Evolutionary conservation across 345 rosid species (phyloP).

Genomic region (Syzygium aromaticum): DNA sequence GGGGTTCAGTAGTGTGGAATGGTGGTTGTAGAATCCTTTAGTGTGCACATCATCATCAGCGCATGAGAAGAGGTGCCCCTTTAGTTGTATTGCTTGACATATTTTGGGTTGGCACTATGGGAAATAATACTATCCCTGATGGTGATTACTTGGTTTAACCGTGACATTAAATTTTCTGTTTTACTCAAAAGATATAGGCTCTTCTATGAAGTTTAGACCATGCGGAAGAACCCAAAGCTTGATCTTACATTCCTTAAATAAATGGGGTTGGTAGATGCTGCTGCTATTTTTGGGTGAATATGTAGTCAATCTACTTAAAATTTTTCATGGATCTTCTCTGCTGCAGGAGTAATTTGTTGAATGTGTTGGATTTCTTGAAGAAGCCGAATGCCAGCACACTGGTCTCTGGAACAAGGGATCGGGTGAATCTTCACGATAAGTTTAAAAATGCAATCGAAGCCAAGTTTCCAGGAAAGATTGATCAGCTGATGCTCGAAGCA

Average conservation of each 20-base stretch:
- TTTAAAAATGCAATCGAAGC: slow-evolving; percentile 63
- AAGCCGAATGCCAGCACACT: slow-evolving; percentile 77
- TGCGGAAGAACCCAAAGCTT: neutral
- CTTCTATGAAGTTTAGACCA: neutral
- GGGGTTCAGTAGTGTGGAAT: neutral
- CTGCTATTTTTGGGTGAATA: neutral
- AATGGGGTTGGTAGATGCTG: neutral
- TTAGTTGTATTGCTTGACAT: neutral
- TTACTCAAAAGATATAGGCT: neutral
- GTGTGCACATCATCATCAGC: neutral
- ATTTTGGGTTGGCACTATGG: neutral
- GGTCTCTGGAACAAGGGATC: slow-evolving; percentile 82
- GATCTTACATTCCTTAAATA: neutral
- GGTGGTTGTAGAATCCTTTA: neutral
- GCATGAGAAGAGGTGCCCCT: neutral
- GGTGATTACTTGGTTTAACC: neutral
- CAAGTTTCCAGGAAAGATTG: slow-evolving; percentile 51
- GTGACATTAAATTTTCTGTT: neutral
- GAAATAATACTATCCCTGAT: neutral
- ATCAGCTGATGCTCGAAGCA: slow-evolving; percentile 41
- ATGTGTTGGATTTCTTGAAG: slow-evolving; percentile 78
- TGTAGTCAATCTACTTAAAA: neutral
- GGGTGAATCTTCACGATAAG: slow-evolving; percentile 68
- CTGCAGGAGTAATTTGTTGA: slow-evolving; percentile 79
- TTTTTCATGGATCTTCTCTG: neutral